Evolutionary conservation across 1,139 yeast genomes (phyloP).

Genomic region (Yamadazyma atmosphaerica): DNA sequence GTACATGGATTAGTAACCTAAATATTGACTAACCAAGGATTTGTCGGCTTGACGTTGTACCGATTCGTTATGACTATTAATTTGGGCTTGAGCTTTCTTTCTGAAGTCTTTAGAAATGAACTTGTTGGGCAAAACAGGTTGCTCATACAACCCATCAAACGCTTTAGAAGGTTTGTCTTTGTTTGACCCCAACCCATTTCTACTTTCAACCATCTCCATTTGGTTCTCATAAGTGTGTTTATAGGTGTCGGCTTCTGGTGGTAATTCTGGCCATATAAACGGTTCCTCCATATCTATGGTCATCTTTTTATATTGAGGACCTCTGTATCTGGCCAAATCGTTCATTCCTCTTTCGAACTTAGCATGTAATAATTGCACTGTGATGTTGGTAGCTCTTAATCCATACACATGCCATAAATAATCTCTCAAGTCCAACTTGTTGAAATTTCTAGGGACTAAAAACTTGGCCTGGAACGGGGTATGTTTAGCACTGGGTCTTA

Average conservation of each 20-base stretch:
- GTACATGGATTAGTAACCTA: conserved; percentile 17
- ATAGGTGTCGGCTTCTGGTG: conserved; percentile 27
- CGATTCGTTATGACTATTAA: conserved; percentile 27
- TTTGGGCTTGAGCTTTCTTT: conserved; percentile 40
- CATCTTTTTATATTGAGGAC: conserved; percentile 88
- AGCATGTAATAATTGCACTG: conserved; percentile 82
- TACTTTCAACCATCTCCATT: conserved; percentile 27
- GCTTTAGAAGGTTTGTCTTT: conserved; percentile 64
- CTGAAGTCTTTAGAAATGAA: conserved; percentile 59
- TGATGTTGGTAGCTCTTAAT: conserved; percentile 79
- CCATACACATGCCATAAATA: conserved; percentile 87
- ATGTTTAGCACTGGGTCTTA: conserved; percentile 90
- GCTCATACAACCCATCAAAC: conserved; percentile 76
- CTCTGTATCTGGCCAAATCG: conserved; percentile 71
- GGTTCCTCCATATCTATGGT: conserved; percentile 93
- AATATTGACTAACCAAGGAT: conserved; percentile 29
- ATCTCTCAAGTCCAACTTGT: conserved; percentile 88
- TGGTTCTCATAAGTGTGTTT: conserved; percentile 26
- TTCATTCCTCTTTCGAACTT: conserved; percentile 61
- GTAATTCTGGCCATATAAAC: conserved; percentile 85
- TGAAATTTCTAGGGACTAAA: conserved; percentile 86
- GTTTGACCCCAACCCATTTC: conserved; percentile 62
- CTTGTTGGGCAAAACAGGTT: conserved; percentile 67
- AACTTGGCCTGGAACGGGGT: conserved; percentile 96
- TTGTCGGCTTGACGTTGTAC: conserved; percentile 29